Base-by-base conservation (phyloP, 108 stramenopile species). In the Mediolabrus comicus region DNA sequence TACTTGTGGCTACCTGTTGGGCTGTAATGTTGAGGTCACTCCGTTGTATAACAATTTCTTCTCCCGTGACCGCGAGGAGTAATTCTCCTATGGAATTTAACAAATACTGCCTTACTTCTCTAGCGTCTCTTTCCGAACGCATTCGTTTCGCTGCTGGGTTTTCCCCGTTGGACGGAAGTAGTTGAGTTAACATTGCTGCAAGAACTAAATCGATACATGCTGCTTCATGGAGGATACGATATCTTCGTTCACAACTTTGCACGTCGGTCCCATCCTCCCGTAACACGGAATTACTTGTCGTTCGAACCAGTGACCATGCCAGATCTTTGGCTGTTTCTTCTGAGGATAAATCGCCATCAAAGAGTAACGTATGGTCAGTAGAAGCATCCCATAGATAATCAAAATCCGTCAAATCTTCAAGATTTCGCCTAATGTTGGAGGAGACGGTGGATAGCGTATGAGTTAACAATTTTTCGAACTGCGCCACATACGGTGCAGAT, bases 321-420 rank as follows among this genome's bases (percentile, higher is more conserved):
- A 62, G 11, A 25, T 62, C 62, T 62, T 41, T 62, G 32, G 62
- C 62, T 16, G 41, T 62, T 0, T 31, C 38, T 12, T 62, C 22
- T 12, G n/a, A 25, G 10, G 16, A 14, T 46, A 14, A 39, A 26
- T 29, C 16, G 2, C 39, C 43, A 14, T 12, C 35, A 27, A 39
- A 43, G 12, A 41, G 12, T 14, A 27, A 13, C 14, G 41, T 22
- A 46, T 28, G 27, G 12, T 41, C 26, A 26, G 39, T 36, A 26
- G 62, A 43, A 5, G 38, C 19, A 12, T 13, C 26, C 62, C 62
- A 62, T 39, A 62, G 35, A 62, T 38, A 43, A 13, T 62, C 62
- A 62, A 62, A 62, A 11, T 62, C 62, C 62, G 46, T 62, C 9
- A 62, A 22, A 28, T 62, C 41, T 29, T 62, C 34, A 14, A 62